These are phyloP conservation scores for Pythium dissimile DNA, from an alignment of 352 stramenopile species.

Conservation along the genomic window DNA sequence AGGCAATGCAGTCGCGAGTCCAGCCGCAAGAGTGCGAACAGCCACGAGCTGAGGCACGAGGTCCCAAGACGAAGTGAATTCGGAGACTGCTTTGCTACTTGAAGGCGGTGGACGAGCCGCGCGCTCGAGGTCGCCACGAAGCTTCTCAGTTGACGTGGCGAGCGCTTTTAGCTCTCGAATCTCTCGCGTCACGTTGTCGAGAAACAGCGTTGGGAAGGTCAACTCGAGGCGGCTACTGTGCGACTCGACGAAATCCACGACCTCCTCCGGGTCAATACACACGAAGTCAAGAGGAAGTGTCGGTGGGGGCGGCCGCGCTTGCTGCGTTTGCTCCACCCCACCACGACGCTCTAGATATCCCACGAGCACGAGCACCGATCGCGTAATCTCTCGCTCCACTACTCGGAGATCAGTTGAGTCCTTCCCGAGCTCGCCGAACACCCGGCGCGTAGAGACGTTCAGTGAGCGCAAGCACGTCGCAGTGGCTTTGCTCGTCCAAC, in stretches of 20 bases:
- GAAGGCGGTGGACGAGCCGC: background rate
- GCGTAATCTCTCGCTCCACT: slow-evolving; percentile 14
- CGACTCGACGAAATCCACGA: slow-evolving; percentile 27
- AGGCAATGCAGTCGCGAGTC: slow-evolving; percentile 14
- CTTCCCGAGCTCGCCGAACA: slow-evolving; percentile 16
- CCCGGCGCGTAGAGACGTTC: slow-evolving; percentile 27
- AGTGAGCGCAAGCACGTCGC: slow-evolving; percentile 26
- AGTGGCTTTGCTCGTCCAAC: slow-evolving; percentile 20
- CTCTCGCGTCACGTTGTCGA: slow-evolving; percentile 23
- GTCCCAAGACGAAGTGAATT: slow-evolving; percentile 17
- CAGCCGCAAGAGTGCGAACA: slow-evolving; percentile 19
- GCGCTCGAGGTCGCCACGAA: slow-evolving; percentile 3
- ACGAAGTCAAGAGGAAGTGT: slow-evolving; percentile 24
- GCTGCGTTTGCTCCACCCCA: background rate
- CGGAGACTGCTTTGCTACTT: background rate
- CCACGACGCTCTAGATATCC: background rate
- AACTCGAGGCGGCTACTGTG: slow-evolving; percentile 25
- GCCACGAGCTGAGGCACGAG: slow-evolving; percentile 3
- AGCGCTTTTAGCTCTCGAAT: slow-evolving; percentile 20
- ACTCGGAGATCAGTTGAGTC: background rate
- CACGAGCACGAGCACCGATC: slow-evolving; percentile 14
- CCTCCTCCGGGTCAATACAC: slow-evolving; percentile 3
- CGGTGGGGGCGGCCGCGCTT: background rate
- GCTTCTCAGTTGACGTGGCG: background rate
- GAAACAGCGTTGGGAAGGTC: slow-evolving; percentile 19